Evolutionary conservation across 202 grass and related monocot genomes (phyloP).

Genomic region (Setaria viridis): DNA sequence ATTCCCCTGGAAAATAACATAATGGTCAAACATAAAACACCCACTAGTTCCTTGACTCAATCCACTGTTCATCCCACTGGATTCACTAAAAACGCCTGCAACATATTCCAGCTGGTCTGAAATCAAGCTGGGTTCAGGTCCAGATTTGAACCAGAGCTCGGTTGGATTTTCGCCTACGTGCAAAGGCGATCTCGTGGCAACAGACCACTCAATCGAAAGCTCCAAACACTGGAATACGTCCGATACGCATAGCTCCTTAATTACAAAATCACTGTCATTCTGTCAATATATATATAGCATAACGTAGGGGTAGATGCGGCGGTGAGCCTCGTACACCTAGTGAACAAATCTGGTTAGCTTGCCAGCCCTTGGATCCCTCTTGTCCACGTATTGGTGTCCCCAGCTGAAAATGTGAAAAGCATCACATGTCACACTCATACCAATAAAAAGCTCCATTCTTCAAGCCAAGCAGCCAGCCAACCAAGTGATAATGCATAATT

Average conservation of each 20-base stretch:
- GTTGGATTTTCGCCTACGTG: too few species aligned
- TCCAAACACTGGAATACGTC: not conserved
- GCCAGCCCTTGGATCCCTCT: not conserved
- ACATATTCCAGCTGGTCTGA: too few species aligned
- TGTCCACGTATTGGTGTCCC: not conserved
- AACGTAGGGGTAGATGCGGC: not conserved
- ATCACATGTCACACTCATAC: slow-evolving; percentile 14
- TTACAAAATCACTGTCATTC: not conserved
- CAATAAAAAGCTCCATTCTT: slow-evolving; percentile 24
- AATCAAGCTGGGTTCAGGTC: too few species aligned
- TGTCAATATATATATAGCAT: not conserved
- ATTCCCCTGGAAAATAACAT: too few species aligned
- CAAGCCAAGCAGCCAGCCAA: not conserved
- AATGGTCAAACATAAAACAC: too few species aligned
- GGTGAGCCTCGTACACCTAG: not conserved
- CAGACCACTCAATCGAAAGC: too few species aligned
- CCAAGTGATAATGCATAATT: not conserved
- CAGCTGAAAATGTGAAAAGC: slow-evolving; percentile 23
- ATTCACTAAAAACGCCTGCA: too few species aligned
- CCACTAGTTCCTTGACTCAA: too few species aligned
- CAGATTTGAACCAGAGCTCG: too few species aligned
- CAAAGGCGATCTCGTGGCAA: too few species aligned
- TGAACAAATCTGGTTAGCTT: not conserved
- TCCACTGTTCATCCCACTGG: too few species aligned
- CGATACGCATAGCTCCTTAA: not conserved